phyloP scores from a whole-genome alignment of 345 rosid species.

The Mercurialis annua region DNA sequence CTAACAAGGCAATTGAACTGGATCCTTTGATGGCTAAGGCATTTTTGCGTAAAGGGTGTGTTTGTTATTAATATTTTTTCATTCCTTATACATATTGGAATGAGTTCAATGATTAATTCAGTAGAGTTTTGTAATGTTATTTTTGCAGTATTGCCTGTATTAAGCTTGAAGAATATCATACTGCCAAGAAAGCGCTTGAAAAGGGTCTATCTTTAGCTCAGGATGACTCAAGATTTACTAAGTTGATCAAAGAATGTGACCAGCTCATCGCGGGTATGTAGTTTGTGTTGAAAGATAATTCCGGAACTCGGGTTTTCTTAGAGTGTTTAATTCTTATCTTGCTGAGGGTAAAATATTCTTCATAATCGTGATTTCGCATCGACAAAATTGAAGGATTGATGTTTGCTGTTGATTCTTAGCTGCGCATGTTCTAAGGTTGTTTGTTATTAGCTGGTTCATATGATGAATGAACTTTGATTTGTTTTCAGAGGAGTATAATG shows the following conservation, averaged over 20 bases:
- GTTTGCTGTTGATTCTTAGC: not conserved
- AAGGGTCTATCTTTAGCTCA: conserved; percentile 54
- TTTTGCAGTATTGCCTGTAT: conserved; percentile 64
- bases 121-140: not conserved
- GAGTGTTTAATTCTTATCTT: not conserved
- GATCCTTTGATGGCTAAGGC: conserved; percentile 63
- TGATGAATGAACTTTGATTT: not conserved
- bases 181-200: conserved; percentile 79
- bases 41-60: conserved; percentile 79
- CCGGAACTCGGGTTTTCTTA: not conserved
- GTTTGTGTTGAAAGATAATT: not conserved
- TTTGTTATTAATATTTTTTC: not conserved
- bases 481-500: conserved; percentile 28
- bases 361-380: not conserved
- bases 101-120: not conserved
- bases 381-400: not conserved
- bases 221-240: conserved; percentile 54
- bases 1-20: conserved; percentile 69
- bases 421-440: not conserved
- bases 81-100: too few species aligned
- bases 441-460: not conserved
- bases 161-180: conserved; percentile 82
- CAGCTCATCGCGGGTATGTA: conserved; percentile 39
- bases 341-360: too few species aligned
- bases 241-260: conserved; percentile 65